Evolutionary conservation across 345 rosid species (phyloP).

Genomic region (Arabidopsis suecica): DNA sequence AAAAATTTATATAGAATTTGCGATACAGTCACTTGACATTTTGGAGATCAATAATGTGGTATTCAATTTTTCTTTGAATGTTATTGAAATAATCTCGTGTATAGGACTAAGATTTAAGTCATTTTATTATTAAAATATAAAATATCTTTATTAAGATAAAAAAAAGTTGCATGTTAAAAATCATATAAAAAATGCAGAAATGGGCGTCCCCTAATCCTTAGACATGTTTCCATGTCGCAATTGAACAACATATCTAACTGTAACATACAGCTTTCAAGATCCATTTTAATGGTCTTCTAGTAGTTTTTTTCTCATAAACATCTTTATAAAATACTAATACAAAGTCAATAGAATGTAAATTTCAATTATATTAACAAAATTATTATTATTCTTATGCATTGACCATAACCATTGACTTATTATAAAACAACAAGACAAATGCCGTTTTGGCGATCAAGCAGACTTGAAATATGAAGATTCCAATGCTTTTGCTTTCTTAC

Average conservation of each 20-base stretch:
- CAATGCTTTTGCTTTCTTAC: constrained; percentile 57
- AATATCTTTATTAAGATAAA: too few relatives aligned
- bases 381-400: background rate
- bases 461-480: constrained; percentile 59
- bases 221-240: constrained; percentile 14
- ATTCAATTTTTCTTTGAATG: background rate
- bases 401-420: constrained; percentile 18
- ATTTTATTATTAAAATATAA: too few relatives aligned
- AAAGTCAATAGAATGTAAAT: background rate
- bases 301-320: too few relatives aligned
- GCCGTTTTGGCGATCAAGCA: constrained; percentile 8
- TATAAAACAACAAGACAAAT: constrained; percentile 5
- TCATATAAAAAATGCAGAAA: too few relatives aligned
- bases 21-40: background rate
- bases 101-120: too few relatives aligned
- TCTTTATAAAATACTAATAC: too few relatives aligned
- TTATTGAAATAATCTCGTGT: background rate
- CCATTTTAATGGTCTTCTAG: background rate
- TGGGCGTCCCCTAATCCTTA: background rate
- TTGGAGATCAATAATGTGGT: background rate
- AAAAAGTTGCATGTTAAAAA: too few relatives aligned
- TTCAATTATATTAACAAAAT: background rate
- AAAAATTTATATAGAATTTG: background rate
- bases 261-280: background rate
- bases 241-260: background rate